Base-by-base conservation (phyloP, 2,329 filamentous ascomycete species). In the Phyllosticta ampelicida region DNA sequence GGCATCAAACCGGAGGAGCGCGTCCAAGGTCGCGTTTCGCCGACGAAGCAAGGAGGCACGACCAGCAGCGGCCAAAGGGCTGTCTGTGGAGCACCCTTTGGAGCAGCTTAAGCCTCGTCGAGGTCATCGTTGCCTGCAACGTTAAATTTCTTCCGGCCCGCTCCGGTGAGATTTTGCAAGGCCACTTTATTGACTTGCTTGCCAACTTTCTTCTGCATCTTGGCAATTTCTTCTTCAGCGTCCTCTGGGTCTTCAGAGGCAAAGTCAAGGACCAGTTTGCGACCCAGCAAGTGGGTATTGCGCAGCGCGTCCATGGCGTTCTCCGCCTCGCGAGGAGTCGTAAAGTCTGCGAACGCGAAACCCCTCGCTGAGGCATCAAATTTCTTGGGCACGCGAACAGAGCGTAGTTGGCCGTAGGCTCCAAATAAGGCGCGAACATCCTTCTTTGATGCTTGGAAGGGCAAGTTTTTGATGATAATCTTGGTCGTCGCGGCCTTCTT, bases 401-500 rank as follows among this genome's bases (percentile, higher is more conserved):
- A 92, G 67, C 90, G 87, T 62, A 99, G 83, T 71, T 96, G 87
- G 51, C 94, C 95, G 74, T 96, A 97, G 36, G 89, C 85, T 61
- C 88, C 85, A 70, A 97, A 91, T 49, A 97, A 79, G 56, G 86
- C 79, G 62, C 89, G 84, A 60, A 99, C 81, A 70, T 99, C 94
- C 73, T 95, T 94, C 78, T 96, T 96, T 56, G 85, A 87, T 53
- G 89, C 87, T 76, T 97, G 90, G 77, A 99, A 99, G 19, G 94
- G 92, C 73, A 99, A 77, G 77, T 99, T 99, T 79, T 97, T 99
- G 77, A 99, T 87, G 73, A 97, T 86, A 68, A 99, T 87, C 80
- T 97, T 97, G 53, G 91, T 96, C 64, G 84, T 82, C 21, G 88
- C 85, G 54, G 82, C 75, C 73, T 92, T 95, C 79, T 90, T 95